These are phyloP conservation scores for Cystoderma amianthinum DNA, from an alignment of 768 basidiomycete species.

Conservation along the genomic window DNA sequence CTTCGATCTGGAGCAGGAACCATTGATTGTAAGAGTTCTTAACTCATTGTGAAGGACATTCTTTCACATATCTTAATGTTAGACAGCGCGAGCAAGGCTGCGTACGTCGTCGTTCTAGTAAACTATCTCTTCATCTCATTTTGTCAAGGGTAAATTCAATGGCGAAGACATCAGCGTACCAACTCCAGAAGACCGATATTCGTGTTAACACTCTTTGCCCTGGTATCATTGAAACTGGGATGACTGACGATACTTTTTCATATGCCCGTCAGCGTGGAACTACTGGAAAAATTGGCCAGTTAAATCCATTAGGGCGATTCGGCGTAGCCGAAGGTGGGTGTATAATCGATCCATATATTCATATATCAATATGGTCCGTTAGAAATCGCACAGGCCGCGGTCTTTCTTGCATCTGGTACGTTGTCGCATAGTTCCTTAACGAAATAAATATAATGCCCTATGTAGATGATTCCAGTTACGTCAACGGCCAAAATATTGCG, in stretches of 20 bases:
- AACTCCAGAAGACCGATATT: slow-evolving; percentile 75
- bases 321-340: slow-evolving; percentile 69
- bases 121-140: background rate
- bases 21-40: slow-evolving; percentile 58
- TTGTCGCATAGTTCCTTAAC: slow-evolving; percentile 1
- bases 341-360: slow-evolving; percentile 1
- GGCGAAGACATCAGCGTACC: slow-evolving; percentile 75
- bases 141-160: slow-evolving; percentile 75
- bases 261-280: slow-evolving; percentile 71
- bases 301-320: slow-evolving; percentile 80
- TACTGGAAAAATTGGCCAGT: slow-evolving; percentile 69
- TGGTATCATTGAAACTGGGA: slow-evolving; percentile 89
- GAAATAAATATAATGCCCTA: slow-evolving; percentile 2
- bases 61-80: slow-evolving; percentile 4
- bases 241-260: slow-evolving; percentile 77
- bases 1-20: slow-evolving; percentile 78
- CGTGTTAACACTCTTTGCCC: slow-evolving; percentile 90
- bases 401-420: slow-evolving; percentile 86
- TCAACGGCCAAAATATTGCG: slow-evolving; percentile 84
- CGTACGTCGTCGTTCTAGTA: slow-evolving; percentile 42
- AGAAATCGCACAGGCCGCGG: slow-evolving; percentile 84
- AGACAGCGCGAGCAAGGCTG: slow-evolving; percentile 93
- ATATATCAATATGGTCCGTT: slow-evolving; percentile 6
- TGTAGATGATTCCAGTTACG: slow-evolving; percentile 82
- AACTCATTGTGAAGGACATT: background rate